A percentile compares a stretch with the other conserved stretches of the same genome.
phyloP scores from a whole-genome alignment of 495 filamentous ascomycete species.

The Neurospora sp. region DNA sequence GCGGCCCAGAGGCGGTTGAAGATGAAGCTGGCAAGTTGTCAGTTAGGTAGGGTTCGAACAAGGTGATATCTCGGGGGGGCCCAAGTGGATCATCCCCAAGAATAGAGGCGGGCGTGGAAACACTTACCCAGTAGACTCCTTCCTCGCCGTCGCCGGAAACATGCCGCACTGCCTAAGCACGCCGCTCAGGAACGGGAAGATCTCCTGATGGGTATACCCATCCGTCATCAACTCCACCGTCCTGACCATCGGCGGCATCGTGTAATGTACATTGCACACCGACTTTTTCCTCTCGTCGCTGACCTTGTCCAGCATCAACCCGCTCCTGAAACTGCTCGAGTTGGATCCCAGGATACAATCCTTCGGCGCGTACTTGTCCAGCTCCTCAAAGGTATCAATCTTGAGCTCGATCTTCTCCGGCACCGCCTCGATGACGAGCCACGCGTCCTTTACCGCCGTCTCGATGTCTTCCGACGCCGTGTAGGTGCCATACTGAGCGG shows the following conservation, averaged over 20 bases:
- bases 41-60: neutral
- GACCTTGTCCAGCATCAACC: slow-evolving; percentile 37
- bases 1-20: slow-evolving; percentile 51
- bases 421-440: slow-evolving; percentile 45
- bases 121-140: slow-evolving; percentile 37
- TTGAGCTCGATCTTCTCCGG: slow-evolving; percentile 45
- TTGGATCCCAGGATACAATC: slow-evolving; percentile 44
- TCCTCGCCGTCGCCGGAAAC: slow-evolving; percentile 24
- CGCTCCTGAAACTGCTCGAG: slow-evolving; percentile 36
- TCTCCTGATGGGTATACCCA: slow-evolving; percentile 33
- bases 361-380: slow-evolving; percentile 27
- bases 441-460: slow-evolving; percentile 32
- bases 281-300: slow-evolving; percentile 22
- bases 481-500: slow-evolving; percentile 3
- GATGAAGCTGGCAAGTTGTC: slow-evolving; percentile 25
- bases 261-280: slow-evolving; percentile 40
- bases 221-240: slow-evolving; percentile 48
- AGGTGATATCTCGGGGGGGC: neutral
- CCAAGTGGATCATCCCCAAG: neutral
- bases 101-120: neutral
- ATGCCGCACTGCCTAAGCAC: slow-evolving; percentile 31
- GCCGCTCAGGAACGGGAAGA: slow-evolving; percentile 33
- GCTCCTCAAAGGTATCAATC: slow-evolving; percentile 36
- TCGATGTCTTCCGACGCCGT: slow-evolving; percentile 24
- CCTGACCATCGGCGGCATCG: slow-evolving; percentile 38